Evolutionary conservation across 2,329 filamentous ascomycete species (phyloP).

Genomic region (Thelonectria olida): DNA sequence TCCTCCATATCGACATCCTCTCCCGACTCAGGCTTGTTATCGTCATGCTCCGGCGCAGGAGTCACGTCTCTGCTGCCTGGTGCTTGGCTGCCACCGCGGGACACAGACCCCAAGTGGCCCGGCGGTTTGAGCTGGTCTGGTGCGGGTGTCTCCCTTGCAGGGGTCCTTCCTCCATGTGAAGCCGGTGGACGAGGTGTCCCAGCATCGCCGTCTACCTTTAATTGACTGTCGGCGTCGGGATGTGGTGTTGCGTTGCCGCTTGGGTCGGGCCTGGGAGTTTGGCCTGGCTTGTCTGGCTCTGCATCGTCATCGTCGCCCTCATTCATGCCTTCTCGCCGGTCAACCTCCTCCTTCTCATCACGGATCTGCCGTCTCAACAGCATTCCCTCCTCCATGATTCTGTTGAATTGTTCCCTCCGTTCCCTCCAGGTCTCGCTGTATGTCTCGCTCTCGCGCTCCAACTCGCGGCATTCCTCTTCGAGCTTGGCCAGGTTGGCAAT

Average conservation of each 20-base stretch:
- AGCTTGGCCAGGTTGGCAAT: constrained; percentile 80
- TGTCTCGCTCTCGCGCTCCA: constrained; percentile 84
- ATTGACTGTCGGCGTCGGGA: constrained; percentile 52
- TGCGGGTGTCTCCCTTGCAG: constrained; percentile 41
- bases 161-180: constrained; percentile 46
- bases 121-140: constrained; percentile 40
- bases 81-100: constrained; percentile 39
- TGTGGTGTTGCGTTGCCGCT: constrained; percentile 62
- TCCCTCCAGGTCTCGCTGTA: constrained; percentile 88
- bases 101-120: constrained; percentile 29
- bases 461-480: constrained; percentile 85
- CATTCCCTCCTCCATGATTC: constrained; percentile 92
- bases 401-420: constrained; percentile 84
- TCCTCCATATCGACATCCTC: constrained; percentile 70
- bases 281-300: constrained; percentile 55
- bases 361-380: constrained; percentile 84
- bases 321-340: constrained; percentile 84
- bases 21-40: constrained; percentile 50
- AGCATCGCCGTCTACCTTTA: constrained; percentile 41
- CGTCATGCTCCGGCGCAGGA: constrained; percentile 40
- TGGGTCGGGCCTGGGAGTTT: constrained; percentile 59
- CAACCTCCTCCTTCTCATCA: constrained; percentile 95
- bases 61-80: constrained; percentile 40
- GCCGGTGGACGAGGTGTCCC: constrained; percentile 39
- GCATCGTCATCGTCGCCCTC: constrained; percentile 71